Percentiles rank a stretch among this genome's conserved stretches.
These are phyloP conservation scores for Dentipellis sp. DNA, from an alignment of 768 basidiomycete species.

Conservation along the genomic window DNA sequence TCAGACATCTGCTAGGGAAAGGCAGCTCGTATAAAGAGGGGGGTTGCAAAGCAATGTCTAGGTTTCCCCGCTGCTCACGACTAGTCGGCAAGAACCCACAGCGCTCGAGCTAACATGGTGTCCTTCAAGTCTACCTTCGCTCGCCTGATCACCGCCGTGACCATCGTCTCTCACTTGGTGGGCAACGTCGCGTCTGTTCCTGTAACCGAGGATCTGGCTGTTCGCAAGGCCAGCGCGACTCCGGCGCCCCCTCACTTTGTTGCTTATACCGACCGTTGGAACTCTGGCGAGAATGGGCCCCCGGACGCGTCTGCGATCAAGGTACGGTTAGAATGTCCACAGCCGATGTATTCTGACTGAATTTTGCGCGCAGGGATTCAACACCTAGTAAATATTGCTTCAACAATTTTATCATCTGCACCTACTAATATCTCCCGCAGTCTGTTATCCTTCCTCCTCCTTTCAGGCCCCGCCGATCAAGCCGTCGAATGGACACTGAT, in stretches of 20 bases:
- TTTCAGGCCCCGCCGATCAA: slow-evolving; percentile 34
- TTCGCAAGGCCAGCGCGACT: slow-evolving; percentile 1
- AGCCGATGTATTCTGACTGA: background rate
- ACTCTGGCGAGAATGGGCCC: slow-evolving; percentile 30
- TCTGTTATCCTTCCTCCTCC: slow-evolving; percentile 33
- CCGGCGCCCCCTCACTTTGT: slow-evolving; percentile 30
- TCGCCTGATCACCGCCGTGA: background rate
- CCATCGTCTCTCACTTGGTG: background rate
- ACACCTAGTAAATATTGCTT: slow-evolving; percentile 22
- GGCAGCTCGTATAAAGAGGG: no score
- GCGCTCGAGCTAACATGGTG: background rate
- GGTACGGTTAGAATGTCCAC: slow-evolving; percentile 14
- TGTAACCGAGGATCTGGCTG: background rate
- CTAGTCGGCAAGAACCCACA: no score
- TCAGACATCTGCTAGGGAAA: no score
- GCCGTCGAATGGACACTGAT: slow-evolving; percentile 37
- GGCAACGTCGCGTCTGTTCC: background rate
- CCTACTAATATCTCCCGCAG: slow-evolving; percentile 13
- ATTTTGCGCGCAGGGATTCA: slow-evolving; percentile 21
- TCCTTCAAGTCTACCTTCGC: slow-evolving; percentile 1
- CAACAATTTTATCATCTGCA: no score
- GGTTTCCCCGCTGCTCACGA: no score
- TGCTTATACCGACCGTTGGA: slow-evolving; percentile 28
- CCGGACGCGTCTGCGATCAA: slow-evolving; percentile 23
- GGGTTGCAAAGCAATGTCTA: no score